Percentiles rank a stretch among this genome's conserved stretches.
Evolutionary conservation across 176 grass and related monocot genomes (phyloP).

Genomic region (Typha latifolia): DNA sequence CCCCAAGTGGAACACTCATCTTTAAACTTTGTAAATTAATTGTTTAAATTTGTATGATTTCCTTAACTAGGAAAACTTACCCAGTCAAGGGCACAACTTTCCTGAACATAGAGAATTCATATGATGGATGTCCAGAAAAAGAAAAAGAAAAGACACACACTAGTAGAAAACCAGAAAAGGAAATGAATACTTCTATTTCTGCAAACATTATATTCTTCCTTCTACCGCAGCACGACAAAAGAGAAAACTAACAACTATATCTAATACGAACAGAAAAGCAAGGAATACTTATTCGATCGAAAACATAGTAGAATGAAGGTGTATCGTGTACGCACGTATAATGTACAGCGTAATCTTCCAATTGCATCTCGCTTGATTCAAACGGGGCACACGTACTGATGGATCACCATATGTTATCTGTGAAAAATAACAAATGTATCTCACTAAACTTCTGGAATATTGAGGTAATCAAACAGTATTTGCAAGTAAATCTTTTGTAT

Average conservation of each 20-base stretch:
- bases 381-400: constrained; percentile 47
- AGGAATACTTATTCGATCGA: background rate
- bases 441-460: constrained; percentile 16
- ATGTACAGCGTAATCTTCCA: constrained; percentile 52
- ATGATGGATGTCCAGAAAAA: too few species aligned
- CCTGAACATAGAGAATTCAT: too few species aligned
- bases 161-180: too few species aligned
- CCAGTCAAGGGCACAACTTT: too few species aligned
- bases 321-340: constrained; percentile 34
- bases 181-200: too few species aligned
- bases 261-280: constrained; percentile 1
- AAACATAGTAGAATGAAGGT: background rate
- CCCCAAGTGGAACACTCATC: too few species aligned
- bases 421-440: constrained; percentile 16
- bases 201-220: too few species aligned
- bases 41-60: too few species aligned
- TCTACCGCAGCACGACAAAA: too few species aligned
- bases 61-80: too few species aligned
- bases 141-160: too few species aligned
- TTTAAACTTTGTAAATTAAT: too few species aligned
- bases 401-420: constrained; percentile 95
- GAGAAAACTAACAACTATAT: background rate
- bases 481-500: background rate
- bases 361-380: constrained; percentile 41
- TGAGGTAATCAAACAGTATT: background rate